A percentile compares a stretch with the other conserved stretches of the same genome.
Evolutionary conservation across 768 basidiomycete genomes (phyloP).

Genomic region (Candolleomyces efflorescens): DNA sequence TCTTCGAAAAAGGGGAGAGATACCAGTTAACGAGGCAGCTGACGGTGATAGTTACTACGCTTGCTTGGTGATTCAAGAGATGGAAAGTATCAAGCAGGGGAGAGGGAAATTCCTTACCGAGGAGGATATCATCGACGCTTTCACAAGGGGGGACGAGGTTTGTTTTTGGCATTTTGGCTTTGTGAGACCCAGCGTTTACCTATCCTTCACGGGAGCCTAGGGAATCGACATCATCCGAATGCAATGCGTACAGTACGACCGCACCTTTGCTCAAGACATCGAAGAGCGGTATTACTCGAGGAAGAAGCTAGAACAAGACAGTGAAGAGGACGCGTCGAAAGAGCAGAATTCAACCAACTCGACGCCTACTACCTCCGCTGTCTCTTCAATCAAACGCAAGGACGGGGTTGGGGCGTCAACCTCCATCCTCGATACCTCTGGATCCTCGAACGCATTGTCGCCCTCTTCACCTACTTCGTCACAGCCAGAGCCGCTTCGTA

Average conservation of each 20-base stretch:
- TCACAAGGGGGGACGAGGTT: neutral
- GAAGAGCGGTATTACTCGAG: neutral
- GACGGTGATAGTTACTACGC: too few relatives aligned
- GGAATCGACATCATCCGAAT: conserved; percentile 4
- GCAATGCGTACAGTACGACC: conserved; percentile 1
- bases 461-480: too few relatives aligned
- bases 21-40: neutral
- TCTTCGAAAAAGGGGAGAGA: neutral
- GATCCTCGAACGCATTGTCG: too few relatives aligned
- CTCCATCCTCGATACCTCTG: too few relatives aligned
- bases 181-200: too few relatives aligned
- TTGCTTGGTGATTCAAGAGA: neutral
- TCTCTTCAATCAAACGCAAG: too few relatives aligned
- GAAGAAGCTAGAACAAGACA: too few relatives aligned
- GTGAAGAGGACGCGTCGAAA: too few relatives aligned
- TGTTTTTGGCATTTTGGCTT: neutral
- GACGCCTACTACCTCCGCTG: too few relatives aligned
- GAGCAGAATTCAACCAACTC: too few relatives aligned
- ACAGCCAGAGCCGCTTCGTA: too few relatives aligned
- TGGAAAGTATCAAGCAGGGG: neutral
- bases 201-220: neutral
- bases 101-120: neutral
- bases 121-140: neutral
- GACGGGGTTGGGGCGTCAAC: too few relatives aligned
- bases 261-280: neutral